Base-by-base conservation (phyloP, 257 asterid species). In the Ocimum tenuiflorum region DNA sequence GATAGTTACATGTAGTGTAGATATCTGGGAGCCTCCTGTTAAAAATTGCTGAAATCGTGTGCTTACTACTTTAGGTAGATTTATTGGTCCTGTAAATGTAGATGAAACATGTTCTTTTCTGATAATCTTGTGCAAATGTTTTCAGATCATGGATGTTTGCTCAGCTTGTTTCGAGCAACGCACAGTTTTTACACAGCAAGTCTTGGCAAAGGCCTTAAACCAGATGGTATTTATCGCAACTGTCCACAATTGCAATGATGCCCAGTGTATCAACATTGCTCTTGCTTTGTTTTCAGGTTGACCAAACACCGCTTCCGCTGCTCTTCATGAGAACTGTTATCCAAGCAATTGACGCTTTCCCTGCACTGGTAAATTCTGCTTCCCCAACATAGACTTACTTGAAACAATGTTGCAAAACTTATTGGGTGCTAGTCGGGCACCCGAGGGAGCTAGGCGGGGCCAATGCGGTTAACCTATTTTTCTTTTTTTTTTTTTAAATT, bases 151-250 rank as follows among this genome's bases (percentile, higher is more conserved):
- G 24, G 99, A 92, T 84, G 95, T 86, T 70, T 92, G 99, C 78
- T 84, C 99, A 39, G 97, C 96, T 72, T 92, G 97, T 80, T 92
- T 92, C 73, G 99, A 92, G 82, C 99, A 92, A 84, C 97, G 97
- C 35, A 87, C 97, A n/a, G 99, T 92, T 62, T 92, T 92, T 68
- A 92, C 99, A 2, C 99, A 92, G 67, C 95, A 88, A 88, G 99
- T 92, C 71, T 81, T 92, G 79, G 81, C 83, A 18, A 87, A 79
- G 78, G 97, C 99, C 69, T 77, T 92, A 61, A 81, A 76, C 72
- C 91, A 87, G 79, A 92, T 92, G 99, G 99, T 92, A 89, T 49
- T 79, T 39, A 65, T 29, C 35, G 38, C 41, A 48, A 75, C 24
- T 65, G 15, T 62, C 58, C 71, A 57, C 38, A 64, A 63, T 41